These are phyloP conservation scores for Ampelomyces quisqualis DNA, from an alignment of 2,329 filamentous ascomycete species.

Conservation along the genomic window DNA sequence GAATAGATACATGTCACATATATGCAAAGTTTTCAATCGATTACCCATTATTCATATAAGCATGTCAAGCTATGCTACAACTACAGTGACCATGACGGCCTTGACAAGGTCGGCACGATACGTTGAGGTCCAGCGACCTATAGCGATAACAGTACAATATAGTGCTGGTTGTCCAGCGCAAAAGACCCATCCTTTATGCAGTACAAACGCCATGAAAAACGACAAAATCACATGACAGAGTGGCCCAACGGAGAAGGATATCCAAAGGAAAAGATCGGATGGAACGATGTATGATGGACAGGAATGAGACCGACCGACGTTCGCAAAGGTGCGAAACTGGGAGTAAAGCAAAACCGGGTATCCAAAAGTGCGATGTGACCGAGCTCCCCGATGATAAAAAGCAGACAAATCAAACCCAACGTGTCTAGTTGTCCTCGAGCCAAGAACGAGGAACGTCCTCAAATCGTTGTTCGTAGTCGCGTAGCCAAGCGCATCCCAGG, in stretches of 20 bases:
- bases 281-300: background rate
- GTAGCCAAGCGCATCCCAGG: conserved; percentile 58
- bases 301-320: no score
- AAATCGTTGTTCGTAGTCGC: conserved; percentile 32
- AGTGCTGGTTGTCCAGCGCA: no score
- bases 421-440: conserved; percentile 14
- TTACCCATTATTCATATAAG: no score
- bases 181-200: conserved; percentile 4
- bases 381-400: conserved; percentile 5
- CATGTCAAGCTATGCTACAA: no score
- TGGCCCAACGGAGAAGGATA: background rate
- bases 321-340: conserved; percentile 10
- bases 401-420: background rate
- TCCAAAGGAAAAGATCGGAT: conserved; percentile 5
- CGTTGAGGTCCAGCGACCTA: no score
- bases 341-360: conserved; percentile 25
- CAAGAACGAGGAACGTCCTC: conserved; percentile 35
- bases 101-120: no score
- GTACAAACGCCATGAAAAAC: conserved; percentile 6
- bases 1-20: no score
- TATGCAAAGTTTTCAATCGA: no score
- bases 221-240: background rate
- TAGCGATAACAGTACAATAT: no score
- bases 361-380: conserved; percentile 18
- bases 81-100: no score